Conservation (phyloP, 495 filamentous ascomycete genomes). For the Penicillium cinerascens region DNA sequence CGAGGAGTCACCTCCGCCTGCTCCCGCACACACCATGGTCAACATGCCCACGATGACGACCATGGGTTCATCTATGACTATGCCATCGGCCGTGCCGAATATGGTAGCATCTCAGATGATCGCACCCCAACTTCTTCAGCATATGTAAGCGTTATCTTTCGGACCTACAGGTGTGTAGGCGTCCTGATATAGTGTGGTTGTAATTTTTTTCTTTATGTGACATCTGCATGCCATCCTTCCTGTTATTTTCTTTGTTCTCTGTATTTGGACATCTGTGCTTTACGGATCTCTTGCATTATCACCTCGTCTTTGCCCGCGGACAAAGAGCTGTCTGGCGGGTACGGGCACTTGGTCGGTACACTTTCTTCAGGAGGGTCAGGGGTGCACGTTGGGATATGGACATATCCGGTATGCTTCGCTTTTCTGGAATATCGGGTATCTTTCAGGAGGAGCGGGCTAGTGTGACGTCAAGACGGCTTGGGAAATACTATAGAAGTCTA, state of each 20-base stretch:
- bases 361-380: conserved; percentile 1
- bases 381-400: conserved; percentile 1
- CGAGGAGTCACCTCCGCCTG: conserved; percentile 62
- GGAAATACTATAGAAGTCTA: conserved; percentile 22
- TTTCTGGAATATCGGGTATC: conserved; percentile 20
- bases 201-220: conserved; percentile 6
- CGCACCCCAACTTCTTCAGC: conserved; percentile 44
- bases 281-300: conserved; percentile 15
- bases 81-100: conserved; percentile 35
- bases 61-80: conserved; percentile 38
- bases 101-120: conserved; percentile 44
- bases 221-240: conserved; percentile 3
- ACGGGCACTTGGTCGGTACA: conserved; percentile 17
- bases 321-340: conserved; percentile 20
- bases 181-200: conserved; percentile 7
- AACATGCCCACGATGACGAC: conserved; percentile 41
- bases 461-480: not conserved
- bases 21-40: conserved; percentile 32
- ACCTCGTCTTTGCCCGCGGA: conserved; percentile 8
- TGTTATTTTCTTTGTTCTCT: conserved; percentile 6
- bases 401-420: conserved; percentile 5
- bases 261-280: conserved; percentile 2
- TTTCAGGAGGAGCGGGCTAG: conserved; percentile 9
- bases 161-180: not conserved
- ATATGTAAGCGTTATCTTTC: conserved; percentile 32